These are phyloP conservation scores for Adiantum capillusveneris DNA, from an alignment of 75 land plant genomes.

Conservation along the genomic window DNA sequence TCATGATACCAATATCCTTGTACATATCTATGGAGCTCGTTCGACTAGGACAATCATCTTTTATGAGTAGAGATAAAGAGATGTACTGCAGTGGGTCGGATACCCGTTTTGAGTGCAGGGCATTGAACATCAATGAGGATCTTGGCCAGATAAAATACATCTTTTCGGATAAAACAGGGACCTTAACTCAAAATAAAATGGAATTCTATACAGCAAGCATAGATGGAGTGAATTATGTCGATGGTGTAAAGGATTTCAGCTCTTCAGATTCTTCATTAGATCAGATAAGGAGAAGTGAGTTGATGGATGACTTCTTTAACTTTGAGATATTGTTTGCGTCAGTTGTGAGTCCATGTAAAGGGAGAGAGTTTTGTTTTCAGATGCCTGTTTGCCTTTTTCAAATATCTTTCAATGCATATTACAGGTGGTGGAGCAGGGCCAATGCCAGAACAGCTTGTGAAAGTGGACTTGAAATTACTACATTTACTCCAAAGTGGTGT, in stretches of 20 bases:
- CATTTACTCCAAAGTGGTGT: slow-evolving; percentile 2
- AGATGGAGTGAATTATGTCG: slow-evolving; percentile 62
- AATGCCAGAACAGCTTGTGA: not conserved
- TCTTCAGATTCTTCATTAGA: too few species aligned
- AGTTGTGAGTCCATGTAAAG: too few species aligned
- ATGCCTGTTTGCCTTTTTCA: not conserved
- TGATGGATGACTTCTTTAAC: not conserved
- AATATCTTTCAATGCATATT: too few species aligned
- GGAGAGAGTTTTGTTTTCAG: too few species aligned
- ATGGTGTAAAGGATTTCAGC: slow-evolving; percentile 1
- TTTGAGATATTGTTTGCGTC: too few species aligned
- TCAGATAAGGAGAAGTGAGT: not conserved
- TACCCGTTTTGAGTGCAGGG: slow-evolving; percentile 82
- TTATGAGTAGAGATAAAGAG: slow-evolving; percentile 74
- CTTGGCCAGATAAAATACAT: slow-evolving; percentile 93
- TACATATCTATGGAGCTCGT: slow-evolving; percentile 99
- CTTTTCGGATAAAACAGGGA: slow-evolving; percentile 96
- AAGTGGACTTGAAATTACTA: slow-evolving; percentile 14
- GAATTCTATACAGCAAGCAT: slow-evolving; percentile 89
- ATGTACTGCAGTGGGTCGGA: slow-evolving; percentile 59
- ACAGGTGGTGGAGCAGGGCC: too few species aligned
- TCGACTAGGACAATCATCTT: slow-evolving; percentile 88
- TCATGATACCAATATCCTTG: slow-evolving; percentile 90
- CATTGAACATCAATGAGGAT: slow-evolving; percentile 97
- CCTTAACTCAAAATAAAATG: slow-evolving; percentile 97